Evolutionary conservation across 257 asterid species (phyloP).

Genomic region (Catharanthus roseus): DNA sequence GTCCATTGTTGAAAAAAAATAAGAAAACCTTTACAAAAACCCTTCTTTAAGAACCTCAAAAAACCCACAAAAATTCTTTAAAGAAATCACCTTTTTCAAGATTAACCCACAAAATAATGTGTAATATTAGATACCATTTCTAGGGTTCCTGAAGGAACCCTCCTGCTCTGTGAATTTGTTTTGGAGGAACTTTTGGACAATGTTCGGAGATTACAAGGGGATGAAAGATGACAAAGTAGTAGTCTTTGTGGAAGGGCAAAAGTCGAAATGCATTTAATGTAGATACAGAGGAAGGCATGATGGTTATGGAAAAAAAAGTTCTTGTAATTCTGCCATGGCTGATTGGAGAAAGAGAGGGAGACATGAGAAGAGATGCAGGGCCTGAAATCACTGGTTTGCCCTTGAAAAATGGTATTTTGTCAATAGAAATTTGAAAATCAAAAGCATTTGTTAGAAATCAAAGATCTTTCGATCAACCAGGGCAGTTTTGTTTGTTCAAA

Average conservation of each 20-base stretch:
- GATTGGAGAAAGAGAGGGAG: background rate
- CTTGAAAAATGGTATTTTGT: background rate
- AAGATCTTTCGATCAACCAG: background rate
- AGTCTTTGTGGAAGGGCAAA: constrained; percentile 11
- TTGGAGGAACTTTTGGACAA: background rate
- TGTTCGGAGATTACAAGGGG: constrained; percentile 30
- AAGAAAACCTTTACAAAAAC: constrained; percentile 8
- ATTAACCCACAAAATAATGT: background rate
- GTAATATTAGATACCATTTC: background rate
- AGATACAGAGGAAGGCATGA: background rate
- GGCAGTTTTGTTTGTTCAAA: too few species aligned
- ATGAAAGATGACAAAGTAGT: constrained; percentile 8
- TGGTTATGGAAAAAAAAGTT: background rate
- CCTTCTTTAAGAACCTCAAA: background rate
- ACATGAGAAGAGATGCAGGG: background rate
- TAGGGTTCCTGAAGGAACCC: background rate
- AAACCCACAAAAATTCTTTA: background rate
- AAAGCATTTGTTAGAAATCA: background rate
- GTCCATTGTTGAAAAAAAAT: too few species aligned
- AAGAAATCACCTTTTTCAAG: background rate
- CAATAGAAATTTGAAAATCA: background rate
- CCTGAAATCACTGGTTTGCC: background rate
- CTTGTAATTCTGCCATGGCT: background rate
- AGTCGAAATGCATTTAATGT: background rate
- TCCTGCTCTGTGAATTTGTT: background rate